These are phyloP conservation scores for Thuja plicata DNA, from an alignment of 83 land plant genomes.

Conservation along the genomic window DNA sequence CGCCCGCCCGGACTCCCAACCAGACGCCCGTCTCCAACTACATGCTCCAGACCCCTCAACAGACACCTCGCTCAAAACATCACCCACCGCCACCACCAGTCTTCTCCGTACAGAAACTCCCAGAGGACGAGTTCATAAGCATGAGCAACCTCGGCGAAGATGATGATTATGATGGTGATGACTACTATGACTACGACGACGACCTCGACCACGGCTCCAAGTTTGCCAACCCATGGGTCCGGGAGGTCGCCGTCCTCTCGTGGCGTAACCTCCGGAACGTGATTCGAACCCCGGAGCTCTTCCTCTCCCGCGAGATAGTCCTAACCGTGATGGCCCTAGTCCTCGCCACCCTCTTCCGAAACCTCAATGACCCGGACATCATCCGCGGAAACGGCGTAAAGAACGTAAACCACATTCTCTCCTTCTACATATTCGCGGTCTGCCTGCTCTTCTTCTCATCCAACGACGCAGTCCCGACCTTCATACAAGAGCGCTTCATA, in stretches of 20 bases:
- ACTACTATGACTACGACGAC: neutral
- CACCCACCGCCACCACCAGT: neutral
- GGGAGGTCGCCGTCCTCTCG: conserved; percentile 51
- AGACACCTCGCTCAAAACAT: no score
- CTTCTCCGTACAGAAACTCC: neutral
- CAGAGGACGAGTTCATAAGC: neutral
- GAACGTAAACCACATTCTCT: conserved; percentile 16
- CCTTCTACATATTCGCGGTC: conserved; percentile 69
- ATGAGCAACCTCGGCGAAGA: conserved; percentile 10
- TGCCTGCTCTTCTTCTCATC: conserved; percentile 71
- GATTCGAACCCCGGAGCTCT: conserved; percentile 74
- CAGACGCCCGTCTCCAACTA: conserved; percentile 10
- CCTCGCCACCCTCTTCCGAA: conserved; percentile 64
- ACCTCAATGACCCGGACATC: conserved; percentile 25
- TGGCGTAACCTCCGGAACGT: conserved; percentile 59
- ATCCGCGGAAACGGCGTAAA: conserved; percentile 23
- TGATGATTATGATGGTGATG: conserved; percentile 15
- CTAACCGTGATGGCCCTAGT: conserved; percentile 50
- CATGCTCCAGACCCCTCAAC: no score
- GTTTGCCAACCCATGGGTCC: conserved; percentile 51
- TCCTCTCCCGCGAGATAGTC: conserved; percentile 55
- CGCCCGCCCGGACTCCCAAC: conserved; percentile 23
- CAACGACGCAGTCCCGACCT: conserved; percentile 72
- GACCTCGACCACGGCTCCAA: conserved; percentile 24
- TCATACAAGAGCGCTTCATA: conserved; percentile 69